Evolutionary conservation across 75 land plant genomes (phyloP).

Genomic region (Cunninghamia lanceolata): DNA sequence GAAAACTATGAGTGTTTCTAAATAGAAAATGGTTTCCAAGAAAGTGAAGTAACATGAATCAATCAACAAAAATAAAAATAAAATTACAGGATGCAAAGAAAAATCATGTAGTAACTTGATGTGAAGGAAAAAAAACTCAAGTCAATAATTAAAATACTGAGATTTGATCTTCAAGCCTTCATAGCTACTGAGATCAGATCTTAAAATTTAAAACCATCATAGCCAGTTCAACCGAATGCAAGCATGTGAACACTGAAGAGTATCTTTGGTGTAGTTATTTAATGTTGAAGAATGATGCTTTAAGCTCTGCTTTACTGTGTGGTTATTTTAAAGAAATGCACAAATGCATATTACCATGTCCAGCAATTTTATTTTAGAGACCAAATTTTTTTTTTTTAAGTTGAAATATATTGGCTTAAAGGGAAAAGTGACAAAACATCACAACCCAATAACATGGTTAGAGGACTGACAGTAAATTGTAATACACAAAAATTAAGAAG

Average conservation of each 20-base stretch:
- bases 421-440: no score
- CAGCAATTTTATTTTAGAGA: neutral
- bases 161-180: neutral
- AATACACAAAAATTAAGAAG: no score
- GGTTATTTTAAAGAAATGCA: neutral
- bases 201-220: neutral
- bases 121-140: neutral
- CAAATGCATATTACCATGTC: neutral
- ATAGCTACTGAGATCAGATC: neutral
- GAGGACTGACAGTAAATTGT: no score
- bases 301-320: neutral
- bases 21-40: neutral
- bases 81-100: neutral
- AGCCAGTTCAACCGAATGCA: neutral
- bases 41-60: neutral
- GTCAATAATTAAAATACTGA: neutral
- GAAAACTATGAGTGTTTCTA: neutral
- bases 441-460: no score
- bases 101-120: neutral
- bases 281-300: neutral
- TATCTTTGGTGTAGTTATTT: neutral
- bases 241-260: neutral
- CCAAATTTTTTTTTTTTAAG: no score
- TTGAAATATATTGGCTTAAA: no score
- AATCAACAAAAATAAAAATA: neutral